These are phyloP conservation scores for Chaetomium sp. DNA, from an alignment of 2,329 filamentous ascomycete genomes.

Conservation along the genomic window DNA sequence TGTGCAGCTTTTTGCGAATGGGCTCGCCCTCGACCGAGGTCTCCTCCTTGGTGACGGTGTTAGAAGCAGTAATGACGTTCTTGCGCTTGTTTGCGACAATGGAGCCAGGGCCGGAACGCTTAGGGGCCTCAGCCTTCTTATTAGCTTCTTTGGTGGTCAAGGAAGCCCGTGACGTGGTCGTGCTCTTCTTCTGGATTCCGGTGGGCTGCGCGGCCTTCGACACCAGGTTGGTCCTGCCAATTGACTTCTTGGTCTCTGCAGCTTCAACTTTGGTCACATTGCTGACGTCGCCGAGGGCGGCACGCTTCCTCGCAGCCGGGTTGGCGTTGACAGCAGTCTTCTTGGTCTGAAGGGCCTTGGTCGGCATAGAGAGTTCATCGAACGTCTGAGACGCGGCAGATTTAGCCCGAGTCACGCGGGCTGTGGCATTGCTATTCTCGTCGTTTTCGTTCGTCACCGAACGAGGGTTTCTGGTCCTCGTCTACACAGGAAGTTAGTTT, in stretches of 20 bases:
- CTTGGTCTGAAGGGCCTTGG: slow-evolving; percentile 63
- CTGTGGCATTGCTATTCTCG: slow-evolving; percentile 67
- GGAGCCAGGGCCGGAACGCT: slow-evolving; percentile 66
- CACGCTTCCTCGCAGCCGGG: slow-evolving; percentile 57
- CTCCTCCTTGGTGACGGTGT: slow-evolving; percentile 55
- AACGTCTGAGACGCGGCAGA: slow-evolving; percentile 66
- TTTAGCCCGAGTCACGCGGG: slow-evolving; percentile 89
- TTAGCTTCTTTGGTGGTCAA: slow-evolving; percentile 36
- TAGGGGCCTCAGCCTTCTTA: slow-evolving; percentile 60
- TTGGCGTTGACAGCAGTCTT: slow-evolving; percentile 43
- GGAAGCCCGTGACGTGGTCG: slow-evolving; percentile 48
- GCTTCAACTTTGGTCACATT: slow-evolving; percentile 79
- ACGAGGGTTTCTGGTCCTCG: slow-evolving; percentile 67
- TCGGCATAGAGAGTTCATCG: slow-evolving; percentile 52
- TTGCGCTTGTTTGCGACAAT: slow-evolving; percentile 65
- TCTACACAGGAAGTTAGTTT: slow-evolving; percentile 38
- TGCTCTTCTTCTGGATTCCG: slow-evolving; percentile 73
- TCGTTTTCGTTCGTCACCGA: slow-evolving; percentile 88
- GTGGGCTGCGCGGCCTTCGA: slow-evolving; percentile 77
- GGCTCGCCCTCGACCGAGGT: slow-evolving; percentile 61
- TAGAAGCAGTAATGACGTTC: slow-evolving; percentile 37
- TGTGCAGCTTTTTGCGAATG: slow-evolving; percentile 57
- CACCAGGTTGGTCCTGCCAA: slow-evolving; percentile 60
- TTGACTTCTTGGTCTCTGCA: slow-evolving; percentile 67
- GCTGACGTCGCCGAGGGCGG: slow-evolving; percentile 88